Evolutionary conservation across 495 filamentous ascomycete genomes (phyloP).

Genomic region (Peziza echinospora): DNA sequence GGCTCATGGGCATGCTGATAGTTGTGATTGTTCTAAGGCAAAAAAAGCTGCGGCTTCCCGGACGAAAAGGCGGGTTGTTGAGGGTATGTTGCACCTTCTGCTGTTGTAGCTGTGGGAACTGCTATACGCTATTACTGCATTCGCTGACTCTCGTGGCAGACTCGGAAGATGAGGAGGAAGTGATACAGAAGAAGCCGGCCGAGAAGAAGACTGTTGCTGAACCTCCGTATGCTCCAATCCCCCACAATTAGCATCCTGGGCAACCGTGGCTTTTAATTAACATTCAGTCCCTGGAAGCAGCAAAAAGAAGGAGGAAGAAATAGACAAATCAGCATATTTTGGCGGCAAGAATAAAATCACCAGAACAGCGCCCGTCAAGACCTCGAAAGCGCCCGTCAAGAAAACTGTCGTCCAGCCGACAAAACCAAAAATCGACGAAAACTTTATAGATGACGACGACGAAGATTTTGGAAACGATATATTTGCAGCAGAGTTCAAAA

Average conservation of each 20-base stretch:
- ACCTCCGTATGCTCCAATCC: neutral
- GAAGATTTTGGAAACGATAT: conserved; percentile 17
- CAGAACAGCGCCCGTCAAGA: conserved; percentile 11
- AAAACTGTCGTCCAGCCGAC: conserved; percentile 6
- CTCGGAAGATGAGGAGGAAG: conserved; percentile 18
- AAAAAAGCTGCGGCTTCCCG: no score
- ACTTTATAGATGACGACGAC: conserved; percentile 11
- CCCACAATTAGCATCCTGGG: neutral
- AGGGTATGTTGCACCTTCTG: no score
- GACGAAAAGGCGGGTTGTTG: neutral
- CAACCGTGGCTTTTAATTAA: neutral
- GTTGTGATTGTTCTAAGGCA: no score
- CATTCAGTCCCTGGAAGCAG: neutral
- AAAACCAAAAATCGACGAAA: conserved; percentile 6
- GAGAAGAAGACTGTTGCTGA: conserved; percentile 1
- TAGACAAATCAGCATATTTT: conserved; percentile 15
- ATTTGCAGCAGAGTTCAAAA: conserved; percentile 17
- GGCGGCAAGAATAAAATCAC: conserved; percentile 15
- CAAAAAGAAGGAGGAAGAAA: conserved; percentile 6
- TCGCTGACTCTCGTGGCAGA: conserved; percentile 7
- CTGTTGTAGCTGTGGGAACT: no score
- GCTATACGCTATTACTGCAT: no score
- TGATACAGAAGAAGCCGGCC: conserved; percentile 3
- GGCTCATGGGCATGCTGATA: no score
- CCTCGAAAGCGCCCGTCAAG: conserved; percentile 5